Percentiles rank a stretch among this genome's conserved stretches.
phyloP scores from a whole-genome alignment of 768 basidiomycete genomes.

The Tephrocybe sp. region DNA sequence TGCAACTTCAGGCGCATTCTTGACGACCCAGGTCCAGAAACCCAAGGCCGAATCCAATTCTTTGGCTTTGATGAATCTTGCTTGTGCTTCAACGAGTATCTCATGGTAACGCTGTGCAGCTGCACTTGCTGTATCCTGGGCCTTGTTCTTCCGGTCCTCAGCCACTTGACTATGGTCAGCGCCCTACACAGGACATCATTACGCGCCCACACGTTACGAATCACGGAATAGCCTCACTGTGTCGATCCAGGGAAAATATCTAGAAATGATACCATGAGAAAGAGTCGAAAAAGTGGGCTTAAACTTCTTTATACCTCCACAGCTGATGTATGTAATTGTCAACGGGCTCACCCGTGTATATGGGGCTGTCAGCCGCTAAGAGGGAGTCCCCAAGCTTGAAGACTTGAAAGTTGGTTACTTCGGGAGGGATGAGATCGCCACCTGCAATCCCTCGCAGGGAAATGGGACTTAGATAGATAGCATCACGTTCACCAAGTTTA shows the following conservation, averaged over 20 bases:
- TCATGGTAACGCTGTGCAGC: constrained; percentile 6
- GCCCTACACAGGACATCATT: background rate
- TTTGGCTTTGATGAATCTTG: background rate
- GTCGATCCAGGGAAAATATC: background rate
- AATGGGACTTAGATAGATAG: background rate
- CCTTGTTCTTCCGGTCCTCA: background rate
- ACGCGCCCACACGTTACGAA: background rate
- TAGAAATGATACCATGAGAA: background rate
- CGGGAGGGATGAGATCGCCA: background rate
- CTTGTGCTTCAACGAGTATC: background rate
- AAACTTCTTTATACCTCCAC: background rate
- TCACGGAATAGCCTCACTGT: background rate
- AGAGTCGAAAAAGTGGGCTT: background rate
- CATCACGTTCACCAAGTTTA: background rate
- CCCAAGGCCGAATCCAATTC: background rate
- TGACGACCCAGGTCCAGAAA: background rate
- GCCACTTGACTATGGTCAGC: background rate
- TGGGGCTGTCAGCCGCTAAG: background rate
- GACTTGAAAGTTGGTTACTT: background rate
- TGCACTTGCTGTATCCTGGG: background rate
- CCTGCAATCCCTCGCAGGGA: background rate
- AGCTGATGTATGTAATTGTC: background rate
- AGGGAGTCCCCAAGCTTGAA: background rate
- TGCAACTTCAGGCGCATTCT: background rate
- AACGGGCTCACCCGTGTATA: background rate